Evolutionary conservation across 2,329 filamentous ascomycete genomes (phyloP).

Genomic region (Harringtonia aguacate): DNA sequence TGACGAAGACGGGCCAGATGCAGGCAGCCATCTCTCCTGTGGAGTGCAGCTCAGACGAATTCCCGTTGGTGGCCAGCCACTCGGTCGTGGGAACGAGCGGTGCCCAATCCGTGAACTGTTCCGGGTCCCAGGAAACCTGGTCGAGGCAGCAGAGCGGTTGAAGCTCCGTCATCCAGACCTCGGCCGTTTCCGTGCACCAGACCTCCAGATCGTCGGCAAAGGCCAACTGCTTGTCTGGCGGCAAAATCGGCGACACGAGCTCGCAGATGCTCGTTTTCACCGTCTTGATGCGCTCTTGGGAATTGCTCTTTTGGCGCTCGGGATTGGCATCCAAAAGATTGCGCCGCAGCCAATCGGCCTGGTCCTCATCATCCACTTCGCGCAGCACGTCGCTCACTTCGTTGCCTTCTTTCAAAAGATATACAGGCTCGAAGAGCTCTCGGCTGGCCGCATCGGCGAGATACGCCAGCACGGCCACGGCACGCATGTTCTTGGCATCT

Average conservation of each 20-base stretch:
- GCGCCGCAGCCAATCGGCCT: neutral
- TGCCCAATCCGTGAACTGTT: neutral
- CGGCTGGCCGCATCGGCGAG: neutral
- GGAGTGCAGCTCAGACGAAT: no score
- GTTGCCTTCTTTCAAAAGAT: neutral
- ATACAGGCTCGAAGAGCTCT: constrained; percentile 1
- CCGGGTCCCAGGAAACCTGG: neutral
- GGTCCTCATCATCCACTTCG: neutral
- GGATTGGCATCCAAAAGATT: neutral
- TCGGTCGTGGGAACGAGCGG: no score
- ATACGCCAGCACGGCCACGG: neutral
- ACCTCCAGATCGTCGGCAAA: neutral
- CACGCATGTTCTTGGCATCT: neutral
- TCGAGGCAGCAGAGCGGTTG: neutral
- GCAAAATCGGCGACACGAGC: neutral
- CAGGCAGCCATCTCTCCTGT: no score
- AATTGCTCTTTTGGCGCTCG: neutral
- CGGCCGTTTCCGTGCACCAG: neutral
- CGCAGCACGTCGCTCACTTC: neutral
- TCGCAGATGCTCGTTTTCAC: neutral
- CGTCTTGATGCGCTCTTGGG: neutral
- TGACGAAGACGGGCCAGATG: no score
- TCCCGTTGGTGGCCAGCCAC: no score
- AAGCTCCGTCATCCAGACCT: neutral
- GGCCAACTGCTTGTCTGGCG: neutral